Evolutionary conservation across 805 yeast genomes (phyloP).

Genomic region (Schwanniomyces pseudopolymorphus): DNA sequence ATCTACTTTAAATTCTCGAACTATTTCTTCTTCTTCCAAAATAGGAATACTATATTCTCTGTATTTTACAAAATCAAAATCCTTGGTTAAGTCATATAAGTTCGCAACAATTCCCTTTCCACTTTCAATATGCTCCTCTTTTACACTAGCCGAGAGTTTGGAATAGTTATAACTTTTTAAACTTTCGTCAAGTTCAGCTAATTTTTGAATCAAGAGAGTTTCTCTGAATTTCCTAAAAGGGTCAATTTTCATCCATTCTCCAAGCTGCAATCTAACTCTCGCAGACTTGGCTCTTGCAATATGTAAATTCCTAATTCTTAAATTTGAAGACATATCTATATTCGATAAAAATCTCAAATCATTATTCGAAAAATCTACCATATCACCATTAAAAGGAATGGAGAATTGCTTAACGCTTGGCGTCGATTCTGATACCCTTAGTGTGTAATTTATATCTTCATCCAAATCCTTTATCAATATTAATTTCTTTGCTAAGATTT

Average conservation of each 20-base stretch:
- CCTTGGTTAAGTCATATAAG: conserved; percentile 19
- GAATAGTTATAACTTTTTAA: conserved; percentile 13
- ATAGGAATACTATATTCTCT: conserved; percentile 7
- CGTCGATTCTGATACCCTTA: background rate
- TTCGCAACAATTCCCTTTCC: conserved; percentile 19
- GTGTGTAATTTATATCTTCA: background rate
- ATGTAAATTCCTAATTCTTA: conserved; percentile 12
- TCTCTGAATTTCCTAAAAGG: conserved; percentile 33
- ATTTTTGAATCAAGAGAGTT: conserved; percentile 16
- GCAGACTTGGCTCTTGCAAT: conserved; percentile 17
- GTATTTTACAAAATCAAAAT: conserved; percentile 13
- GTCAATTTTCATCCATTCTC: conserved; percentile 37
- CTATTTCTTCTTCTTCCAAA: conserved; percentile 9
- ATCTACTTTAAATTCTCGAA: conserved; percentile 5
- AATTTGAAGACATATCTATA: conserved; percentile 6
- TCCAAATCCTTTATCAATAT: conserved; percentile 9
- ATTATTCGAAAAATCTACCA: conserved; percentile 34
- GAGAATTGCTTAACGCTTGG: conserved; percentile 7
- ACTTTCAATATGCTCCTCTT: conserved; percentile 16
- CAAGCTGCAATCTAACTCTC: conserved; percentile 25
- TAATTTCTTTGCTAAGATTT: conserved; percentile 9
- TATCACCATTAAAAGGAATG: conserved; percentile 23
- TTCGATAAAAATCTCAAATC: conserved; percentile 32
- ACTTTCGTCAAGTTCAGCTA: conserved; percentile 14
- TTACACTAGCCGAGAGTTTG: conserved; percentile 13